phyloP scores from a whole-genome alignment of 2,329 filamentous ascomycete species.

The Rhinocladiella similis region DNA sequence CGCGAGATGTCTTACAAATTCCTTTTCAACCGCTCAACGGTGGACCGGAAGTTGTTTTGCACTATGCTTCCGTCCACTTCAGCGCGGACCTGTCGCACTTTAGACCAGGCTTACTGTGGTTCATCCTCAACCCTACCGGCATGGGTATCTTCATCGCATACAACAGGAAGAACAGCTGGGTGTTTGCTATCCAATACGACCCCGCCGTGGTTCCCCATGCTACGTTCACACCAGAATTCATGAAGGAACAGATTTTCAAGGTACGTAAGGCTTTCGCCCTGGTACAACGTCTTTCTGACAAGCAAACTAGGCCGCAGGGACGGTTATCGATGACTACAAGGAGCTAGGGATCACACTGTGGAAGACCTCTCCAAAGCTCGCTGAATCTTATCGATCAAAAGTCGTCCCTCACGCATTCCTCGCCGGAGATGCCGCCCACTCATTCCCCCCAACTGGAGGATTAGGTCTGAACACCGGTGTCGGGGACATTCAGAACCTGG shows the following conservation, averaged over 20 bases:
- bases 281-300: not conserved
- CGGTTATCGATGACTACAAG: not conserved
- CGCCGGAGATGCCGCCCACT: slow-evolving; percentile 59
- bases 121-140: slow-evolving; percentile 5
- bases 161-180: slow-evolving; percentile 12
- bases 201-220: not conserved
- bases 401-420: slow-evolving; percentile 39
- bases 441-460: slow-evolving; percentile 56
- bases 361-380: slow-evolving; percentile 8
- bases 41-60: not conserved
- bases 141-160: slow-evolving; percentile 11
- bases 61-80: slow-evolving; percentile 12
- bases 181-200: slow-evolving; percentile 5
- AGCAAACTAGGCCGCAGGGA: not conserved
- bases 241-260: slow-evolving; percentile 1
- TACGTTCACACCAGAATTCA: slow-evolving; percentile 7
- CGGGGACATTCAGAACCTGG: slow-evolving; percentile 55
- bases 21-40: slow-evolving; percentile 1
- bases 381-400: slow-evolving; percentile 3
- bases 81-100: slow-evolving; percentile 1
- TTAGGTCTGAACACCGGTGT: slow-evolving; percentile 61
- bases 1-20: slow-evolving; percentile 3
- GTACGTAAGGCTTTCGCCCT: too few species aligned
- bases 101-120: slow-evolving; percentile 7
- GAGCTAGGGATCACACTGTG: slow-evolving; percentile 10